Evolutionary conservation across 768 basidiomycete species (phyloP).

Genomic region (Russula dissimulans): DNA sequence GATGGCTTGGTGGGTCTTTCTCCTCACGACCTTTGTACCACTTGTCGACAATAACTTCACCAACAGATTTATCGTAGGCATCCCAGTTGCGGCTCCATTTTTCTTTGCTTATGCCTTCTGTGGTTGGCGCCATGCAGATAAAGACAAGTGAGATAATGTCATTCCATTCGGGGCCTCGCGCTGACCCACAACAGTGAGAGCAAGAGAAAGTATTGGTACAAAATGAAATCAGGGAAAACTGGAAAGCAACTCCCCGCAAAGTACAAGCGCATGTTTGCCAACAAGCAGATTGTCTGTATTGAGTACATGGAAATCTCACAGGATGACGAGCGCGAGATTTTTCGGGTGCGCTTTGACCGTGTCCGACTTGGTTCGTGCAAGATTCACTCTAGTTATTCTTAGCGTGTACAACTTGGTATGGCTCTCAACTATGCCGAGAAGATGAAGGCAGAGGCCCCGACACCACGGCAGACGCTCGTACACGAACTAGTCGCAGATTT

Average conservation of each 20-base stretch:
- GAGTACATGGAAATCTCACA: constrained; percentile 33
- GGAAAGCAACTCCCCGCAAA: constrained; percentile 29
- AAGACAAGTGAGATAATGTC: constrained; percentile 30
- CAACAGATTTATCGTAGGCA: constrained; percentile 10
- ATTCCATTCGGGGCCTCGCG: too few species aligned
- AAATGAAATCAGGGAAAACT: constrained; percentile 18
- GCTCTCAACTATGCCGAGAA: constrained; percentile 25
- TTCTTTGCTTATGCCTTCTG: not conserved
- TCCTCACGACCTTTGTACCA: not conserved
- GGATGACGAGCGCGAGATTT: constrained; percentile 27
- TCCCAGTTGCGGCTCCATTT: not conserved
- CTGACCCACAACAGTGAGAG: constrained; percentile 6
- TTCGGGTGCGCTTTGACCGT: constrained; percentile 22
- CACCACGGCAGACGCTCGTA: constrained; percentile 21
- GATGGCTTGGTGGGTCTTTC: constrained; percentile 41
- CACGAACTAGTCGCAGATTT: constrained; percentile 18
- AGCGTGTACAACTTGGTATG: constrained; percentile 26
- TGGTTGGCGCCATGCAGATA: constrained; percentile 24
- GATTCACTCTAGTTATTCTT: not conserved
- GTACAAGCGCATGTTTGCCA: constrained; percentile 31
- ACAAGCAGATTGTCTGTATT: constrained; percentile 41
- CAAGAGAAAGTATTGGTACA: constrained; percentile 30
- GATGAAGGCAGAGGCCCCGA: constrained; percentile 22
- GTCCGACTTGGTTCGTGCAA: not conserved
- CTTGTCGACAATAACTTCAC: not conserved